A percentile compares a stretch with the other conserved stretches of the same genome.
Conservation (phyloP, 495 filamentous ascomycete genomes). For the Neurospora hispaniola region DNA sequence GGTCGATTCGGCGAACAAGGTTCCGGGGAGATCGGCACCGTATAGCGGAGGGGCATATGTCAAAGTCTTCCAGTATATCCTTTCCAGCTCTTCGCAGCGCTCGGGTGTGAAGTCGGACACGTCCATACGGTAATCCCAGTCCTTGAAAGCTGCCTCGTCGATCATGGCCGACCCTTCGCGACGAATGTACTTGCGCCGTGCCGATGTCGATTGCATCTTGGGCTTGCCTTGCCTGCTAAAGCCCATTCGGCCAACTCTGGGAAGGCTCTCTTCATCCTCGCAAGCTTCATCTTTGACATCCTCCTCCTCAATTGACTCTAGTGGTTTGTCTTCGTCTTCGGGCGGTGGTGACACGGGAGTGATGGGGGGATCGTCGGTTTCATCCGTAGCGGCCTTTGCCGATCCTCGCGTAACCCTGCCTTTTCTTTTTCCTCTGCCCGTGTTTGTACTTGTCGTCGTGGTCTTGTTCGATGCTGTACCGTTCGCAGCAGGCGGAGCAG, state of each 20-base stretch:
- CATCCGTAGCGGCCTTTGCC: constrained; percentile 18
- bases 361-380: constrained; percentile 29
- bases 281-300: constrained; percentile 36
- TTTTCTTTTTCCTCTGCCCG: constrained; percentile 26
- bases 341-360: constrained; percentile 43
- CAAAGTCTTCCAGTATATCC: constrained; percentile 89
- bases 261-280: constrained; percentile 28
- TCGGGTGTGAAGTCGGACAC: constrained; percentile 81
- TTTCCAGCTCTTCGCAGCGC: constrained; percentile 86
- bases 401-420: constrained; percentile 16
- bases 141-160: constrained; percentile 77
- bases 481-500: constrained; percentile 18
- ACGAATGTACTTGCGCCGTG: constrained; percentile 71
- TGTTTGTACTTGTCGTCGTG: constrained; percentile 3
- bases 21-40: constrained; percentile 92
- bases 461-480: constrained; percentile 8
- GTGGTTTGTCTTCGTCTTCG: constrained; percentile 26
- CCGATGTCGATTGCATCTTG: constrained; percentile 43
- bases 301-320: constrained; percentile 36
- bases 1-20: constrained; percentile 84
- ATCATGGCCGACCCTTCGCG: constrained; percentile 61
- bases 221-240: constrained; percentile 31
- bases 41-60: constrained; percentile 93
- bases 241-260: constrained; percentile 30
- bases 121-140: constrained; percentile 79